Conservation (phyloP, 345 rosid genomes). For the Pistacia vera region DNA sequence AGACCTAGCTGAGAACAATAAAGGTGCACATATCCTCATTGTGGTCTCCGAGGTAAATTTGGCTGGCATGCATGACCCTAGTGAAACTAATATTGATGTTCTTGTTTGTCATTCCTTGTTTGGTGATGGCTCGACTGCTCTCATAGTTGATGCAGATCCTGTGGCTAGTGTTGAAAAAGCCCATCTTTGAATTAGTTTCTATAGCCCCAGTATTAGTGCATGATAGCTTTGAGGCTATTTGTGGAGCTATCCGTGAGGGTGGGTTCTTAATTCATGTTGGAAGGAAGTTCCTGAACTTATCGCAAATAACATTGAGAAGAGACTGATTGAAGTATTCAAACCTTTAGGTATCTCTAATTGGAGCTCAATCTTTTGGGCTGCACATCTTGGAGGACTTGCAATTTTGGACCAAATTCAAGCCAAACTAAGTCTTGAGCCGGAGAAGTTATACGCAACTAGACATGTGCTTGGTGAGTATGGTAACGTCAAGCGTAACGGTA, state of each 20-base stretch:
- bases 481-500: constrained; percentile 41
- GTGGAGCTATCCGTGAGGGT: constrained; percentile 40
- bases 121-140: constrained; percentile 44
- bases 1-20: constrained; percentile 56
- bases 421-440: constrained; percentile 27
- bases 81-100: constrained; percentile 29
- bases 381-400: constrained; percentile 50
- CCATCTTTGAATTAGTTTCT: constrained; percentile 40
- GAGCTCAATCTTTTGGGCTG: constrained; percentile 50
- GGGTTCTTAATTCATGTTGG: constrained; percentile 41
- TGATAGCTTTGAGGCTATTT: constrained; percentile 38
- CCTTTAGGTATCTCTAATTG: constrained; percentile 48
- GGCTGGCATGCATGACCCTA: constrained; percentile 40
- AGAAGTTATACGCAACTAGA: constrained; percentile 35
- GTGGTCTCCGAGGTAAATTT: constrained; percentile 40
- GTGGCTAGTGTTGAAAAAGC: constrained; percentile 26
- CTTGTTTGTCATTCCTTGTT: constrained; percentile 51
- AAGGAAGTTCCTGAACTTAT: constrained; percentile 40
- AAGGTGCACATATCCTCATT: constrained; percentile 39
- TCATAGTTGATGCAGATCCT: constrained; percentile 46
- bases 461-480: constrained; percentile 43
- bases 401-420: constrained; percentile 43
- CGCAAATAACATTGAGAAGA: constrained; percentile 38
- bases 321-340: constrained; percentile 35
- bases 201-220: constrained; percentile 40